Evolutionary conservation across 2,329 filamentous ascomycete species (phyloP), one percentile per base, ranked within the genome.

Genomic region (Thelonectria blattea): DNA sequence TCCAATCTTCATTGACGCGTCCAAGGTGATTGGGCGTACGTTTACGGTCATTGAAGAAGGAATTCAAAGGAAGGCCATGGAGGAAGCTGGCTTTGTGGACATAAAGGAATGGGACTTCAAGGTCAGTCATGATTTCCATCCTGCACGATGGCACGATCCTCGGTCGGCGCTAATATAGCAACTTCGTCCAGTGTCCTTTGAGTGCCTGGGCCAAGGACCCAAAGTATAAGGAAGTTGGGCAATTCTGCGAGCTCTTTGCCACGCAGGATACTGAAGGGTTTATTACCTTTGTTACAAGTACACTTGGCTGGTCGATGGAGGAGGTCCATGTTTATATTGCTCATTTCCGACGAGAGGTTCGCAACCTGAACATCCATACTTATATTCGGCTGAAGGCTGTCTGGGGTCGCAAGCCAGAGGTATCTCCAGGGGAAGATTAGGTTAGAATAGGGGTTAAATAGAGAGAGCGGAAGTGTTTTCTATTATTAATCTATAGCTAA

Each of bases 321-420:
- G 69, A 77, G 47, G 67, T 75, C 1, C 58, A 70, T 7, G 66
- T 71, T 10, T 77, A 73, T 39, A 68, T 75, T 22, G 73, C 69
- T 3, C 67, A 72, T 15, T 66, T 76, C 10, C 71, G 71, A 17
- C 68, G 71, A 14, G 72, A 72, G 43, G 56, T 73, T 9, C 62
- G 68, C 2, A 60, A 64, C 15, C 62, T 53, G 5, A 69, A 68
- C 45, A 45, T 65, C 18, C 71, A 73, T 46, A 56, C 65, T 0
- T 72, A 70, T 46, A 68, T 72, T 65, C 60, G 62, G 5, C 48
- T 71, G 24, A 68, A 63, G 51, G 62, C 58, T 2, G 68, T 73
- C 3, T 72, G 68, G 67, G 72, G 65, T n/a, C 66, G 63, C 10
- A 73, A 73, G 60, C 72, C 65, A 27, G 49, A 55, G 30, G 37